phyloP scores from a whole-genome alignment of 257 asterid species.

The Ligustrum vulgare region DNA sequence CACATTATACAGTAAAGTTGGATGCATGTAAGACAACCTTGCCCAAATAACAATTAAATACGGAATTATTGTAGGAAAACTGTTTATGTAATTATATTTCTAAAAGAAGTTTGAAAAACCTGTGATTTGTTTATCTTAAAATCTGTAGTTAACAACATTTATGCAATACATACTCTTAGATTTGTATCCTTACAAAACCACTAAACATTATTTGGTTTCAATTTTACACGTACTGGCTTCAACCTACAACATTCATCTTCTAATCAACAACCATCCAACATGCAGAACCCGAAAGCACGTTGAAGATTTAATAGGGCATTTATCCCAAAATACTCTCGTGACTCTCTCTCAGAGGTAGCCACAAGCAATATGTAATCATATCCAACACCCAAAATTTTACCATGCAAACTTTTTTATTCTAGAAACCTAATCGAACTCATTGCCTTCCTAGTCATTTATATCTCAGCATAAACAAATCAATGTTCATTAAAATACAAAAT shows the following conservation, averaged over 20 bases:
- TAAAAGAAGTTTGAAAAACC: slow-evolving; percentile 10
- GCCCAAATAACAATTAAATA: slow-evolving; percentile 7
- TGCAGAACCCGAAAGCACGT: not conserved
- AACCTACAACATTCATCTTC: not conserved
- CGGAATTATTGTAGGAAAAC: not conserved
- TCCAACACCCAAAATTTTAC: not conserved
- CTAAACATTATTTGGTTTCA: slow-evolving; percentile 2
- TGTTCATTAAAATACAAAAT: not conserved
- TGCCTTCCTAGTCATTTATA: not conserved
- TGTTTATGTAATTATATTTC: not conserved
- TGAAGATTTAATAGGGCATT: not conserved
- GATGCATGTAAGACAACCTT: not conserved
- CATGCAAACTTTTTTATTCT: not conserved
- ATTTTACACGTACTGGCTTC: slow-evolving; percentile 1
- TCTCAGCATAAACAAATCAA: not conserved
- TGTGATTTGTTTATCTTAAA: slow-evolving; percentile 1
- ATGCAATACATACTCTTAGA: not conserved
- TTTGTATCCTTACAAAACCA: too few relatives aligned
- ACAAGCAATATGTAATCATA: not conserved
- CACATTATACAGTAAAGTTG: not conserved
- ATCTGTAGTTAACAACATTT: not conserved
- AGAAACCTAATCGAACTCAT: not conserved
- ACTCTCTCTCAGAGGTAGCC: not conserved
- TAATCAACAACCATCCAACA: not conserved
- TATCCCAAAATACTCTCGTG: not conserved